Conservation (phyloP, 768 basidiomycete genomes). For the Suillus weaverae region DNA sequence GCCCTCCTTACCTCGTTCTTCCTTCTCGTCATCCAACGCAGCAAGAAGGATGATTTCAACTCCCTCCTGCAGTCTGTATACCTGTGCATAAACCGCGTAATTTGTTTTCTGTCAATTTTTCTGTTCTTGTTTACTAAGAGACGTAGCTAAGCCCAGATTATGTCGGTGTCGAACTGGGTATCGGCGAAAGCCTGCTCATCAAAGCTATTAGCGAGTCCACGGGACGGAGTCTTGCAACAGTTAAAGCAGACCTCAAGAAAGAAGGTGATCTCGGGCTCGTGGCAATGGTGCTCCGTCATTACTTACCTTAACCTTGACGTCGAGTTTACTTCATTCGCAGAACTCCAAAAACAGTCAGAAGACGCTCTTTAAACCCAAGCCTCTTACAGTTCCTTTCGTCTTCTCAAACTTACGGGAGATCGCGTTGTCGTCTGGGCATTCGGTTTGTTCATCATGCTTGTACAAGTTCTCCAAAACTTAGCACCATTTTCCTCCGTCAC, state of each 20-base stretch:
- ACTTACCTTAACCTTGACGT: not conserved
- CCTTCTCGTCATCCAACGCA: constrained; percentile 84
- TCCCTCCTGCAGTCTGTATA: constrained; percentile 89
- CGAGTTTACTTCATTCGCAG: constrained; percentile 39
- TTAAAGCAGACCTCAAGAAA: constrained; percentile 91
- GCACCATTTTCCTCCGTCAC: constrained; percentile 2
- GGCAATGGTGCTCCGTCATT: constrained; percentile 62
- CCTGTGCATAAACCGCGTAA: constrained; percentile 92
- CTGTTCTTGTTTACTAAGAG: constrained; percentile 6
- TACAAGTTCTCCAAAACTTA: constrained; percentile 8
- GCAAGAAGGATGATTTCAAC: constrained; percentile 69
- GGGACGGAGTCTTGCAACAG: constrained; percentile 76
- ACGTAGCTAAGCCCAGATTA: constrained; percentile 90
- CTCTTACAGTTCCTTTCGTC: constrained; percentile 84
- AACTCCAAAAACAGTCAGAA: constrained; percentile 92
- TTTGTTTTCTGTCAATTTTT: not conserved
- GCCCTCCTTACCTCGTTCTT: constrained; percentile 87
- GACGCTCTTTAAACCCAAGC: constrained; percentile 91
- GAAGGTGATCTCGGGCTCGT: constrained; percentile 96
- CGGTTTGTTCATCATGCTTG: constrained; percentile 46
- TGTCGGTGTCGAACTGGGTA: constrained; percentile 91
- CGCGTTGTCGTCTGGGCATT: constrained; percentile 79
- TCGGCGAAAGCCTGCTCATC: constrained; percentile 90
- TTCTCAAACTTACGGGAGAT: constrained; percentile 92
- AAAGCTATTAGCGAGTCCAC: constrained; percentile 96